Base-by-base conservation (phyloP, 768 basidiomycete species). In the Phanerodontia chrysosporium region DNA sequence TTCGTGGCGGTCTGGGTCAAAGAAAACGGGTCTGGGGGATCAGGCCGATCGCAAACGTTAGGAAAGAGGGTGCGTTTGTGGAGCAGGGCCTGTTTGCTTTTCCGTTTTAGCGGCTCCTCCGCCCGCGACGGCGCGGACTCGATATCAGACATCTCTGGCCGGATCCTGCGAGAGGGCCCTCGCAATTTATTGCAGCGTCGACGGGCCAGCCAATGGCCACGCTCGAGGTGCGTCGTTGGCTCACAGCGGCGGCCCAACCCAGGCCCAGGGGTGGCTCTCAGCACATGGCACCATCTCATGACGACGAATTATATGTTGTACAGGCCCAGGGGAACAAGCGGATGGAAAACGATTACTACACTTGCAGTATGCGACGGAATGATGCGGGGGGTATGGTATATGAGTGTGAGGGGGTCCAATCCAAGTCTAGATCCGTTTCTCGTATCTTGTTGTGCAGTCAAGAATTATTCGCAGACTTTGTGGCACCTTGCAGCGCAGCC, bases 241-340 rank as follows among this genome's bases (percentile, higher is more conserved):
- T 42, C 39, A 42, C 39, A 5, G 18, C 18, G 39, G 18, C 39
- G 90, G 44, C 85, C 84, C 49, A 89, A 92, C 58, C 91, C 91
- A 92, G 70, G 35, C 49, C 28, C 52, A 10, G 25, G 35, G 27
- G 28, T 13, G 13, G 21, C n/a, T 35, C 42, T 30, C 49, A 51
- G 36, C 30, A 49, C 25, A 45, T 49, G 62, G 57, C 30, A 60
- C 30, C 35, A 25, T 53, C 36, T 53, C 36, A 53, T 53, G 52
- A 53, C 24, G 52, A 45, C 8, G 44, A 42, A 56, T 56, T 56
- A 56, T 56, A 46, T 45, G 21, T 59, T 59, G 58, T 59, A 59
- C 58, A 59, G 30, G 28, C 51, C 22, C 25, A 45, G 39, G 16
- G 51, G 54, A 16, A 24, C 58, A 44, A 53, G 42, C 36, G 58